These are phyloP conservation scores for Paraconiothyrium brasiliense DNA, from an alignment of 2,329 filamentous ascomycete genomes.

Conservation along the genomic window DNA sequence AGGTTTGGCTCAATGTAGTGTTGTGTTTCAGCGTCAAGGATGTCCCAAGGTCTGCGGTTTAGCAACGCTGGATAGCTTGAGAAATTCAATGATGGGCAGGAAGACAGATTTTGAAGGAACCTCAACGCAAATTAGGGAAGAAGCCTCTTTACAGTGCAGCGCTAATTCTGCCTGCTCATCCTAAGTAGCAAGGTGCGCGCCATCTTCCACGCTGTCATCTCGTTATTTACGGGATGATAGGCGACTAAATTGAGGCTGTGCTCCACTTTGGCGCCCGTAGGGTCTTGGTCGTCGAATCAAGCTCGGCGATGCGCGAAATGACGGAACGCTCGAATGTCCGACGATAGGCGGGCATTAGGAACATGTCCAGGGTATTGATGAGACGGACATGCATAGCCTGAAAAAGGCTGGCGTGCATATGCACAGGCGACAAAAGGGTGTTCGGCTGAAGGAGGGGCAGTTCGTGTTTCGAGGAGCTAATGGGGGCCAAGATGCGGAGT, in stretches of 20 bases:
- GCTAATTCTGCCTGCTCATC: not conserved
- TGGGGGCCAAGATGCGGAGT: not conserved
- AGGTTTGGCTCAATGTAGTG: not conserved
- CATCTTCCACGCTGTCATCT: not conserved
- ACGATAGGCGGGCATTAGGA: not conserved
- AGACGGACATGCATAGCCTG: not conserved
- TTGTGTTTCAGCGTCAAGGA: not conserved
- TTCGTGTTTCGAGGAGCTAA: not conserved
- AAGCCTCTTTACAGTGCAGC: not conserved
- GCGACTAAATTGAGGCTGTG: conserved; percentile 1
- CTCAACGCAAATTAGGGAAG: not conserved
- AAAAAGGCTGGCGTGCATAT: not conserved
- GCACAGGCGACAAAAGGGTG: not conserved
- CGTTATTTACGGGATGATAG: conserved; percentile 1
- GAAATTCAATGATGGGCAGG: too few species aligned
- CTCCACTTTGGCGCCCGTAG: not conserved
- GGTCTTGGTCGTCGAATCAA: conserved; percentile 9
- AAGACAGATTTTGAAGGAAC: too few species aligned
- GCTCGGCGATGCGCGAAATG: not conserved
- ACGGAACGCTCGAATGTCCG: not conserved
- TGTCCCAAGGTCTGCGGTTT: too few species aligned
- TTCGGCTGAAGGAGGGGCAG: not conserved
- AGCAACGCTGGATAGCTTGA: too few species aligned
- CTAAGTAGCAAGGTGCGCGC: not conserved
- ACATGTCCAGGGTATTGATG: not conserved